Evolutionary conservation across 2,329 filamentous ascomycete species (phyloP), one percentile per base, ranked within the genome.

Genomic region (Paraphaeosphaeria sporulosa): DNA sequence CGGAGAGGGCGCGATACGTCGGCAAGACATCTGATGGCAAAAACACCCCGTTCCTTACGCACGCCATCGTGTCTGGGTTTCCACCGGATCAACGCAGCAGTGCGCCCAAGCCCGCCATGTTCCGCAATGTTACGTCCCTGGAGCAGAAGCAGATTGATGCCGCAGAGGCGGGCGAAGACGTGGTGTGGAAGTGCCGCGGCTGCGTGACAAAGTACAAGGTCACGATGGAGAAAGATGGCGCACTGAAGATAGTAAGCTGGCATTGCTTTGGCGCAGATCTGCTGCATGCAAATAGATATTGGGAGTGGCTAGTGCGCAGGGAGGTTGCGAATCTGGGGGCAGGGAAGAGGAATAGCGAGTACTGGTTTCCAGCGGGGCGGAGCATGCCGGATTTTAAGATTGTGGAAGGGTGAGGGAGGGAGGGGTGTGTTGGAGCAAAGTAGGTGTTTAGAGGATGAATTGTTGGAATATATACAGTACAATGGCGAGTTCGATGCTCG

Each of bases 321-420:
- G 52, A 62, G 23, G 57, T 23, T 1, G 12, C 21, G 13, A 36
- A 32, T 21, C 44, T 57, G 34, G 53, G 56, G 12, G 19, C 15
- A 3, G 57, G 53, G 23, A 62, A 59, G 32, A 53, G 57, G 42
- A 62, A 62, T 21, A 51, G 58, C 30, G 60, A 62, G 48, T 62
- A 43, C 25, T 59, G 53, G 52, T 55, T 50, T 48, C 48, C 47
- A 6, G 21, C 32, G 6, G 42, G 43, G 43, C 51, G 43, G 27
- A 42, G 51, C 13, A 17, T 47, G 15, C 36, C 49, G 2, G 55
- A 61, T 55, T 61, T 58, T 40, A 51, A 10, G 54, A 25, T 32
- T 12, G 48, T 12, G 19, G 3, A 23, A 8, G n/a, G 19, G 5
- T 44, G 42, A 23, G n/a, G 38, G 19, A 4, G n/a, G 40, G 4